A percentile compares a stretch with the other conserved stretches of the same genome.
Evolutionary conservation across 75 land plant species (phyloP).

Genomic region (Isoetes taiwanensis): DNA sequence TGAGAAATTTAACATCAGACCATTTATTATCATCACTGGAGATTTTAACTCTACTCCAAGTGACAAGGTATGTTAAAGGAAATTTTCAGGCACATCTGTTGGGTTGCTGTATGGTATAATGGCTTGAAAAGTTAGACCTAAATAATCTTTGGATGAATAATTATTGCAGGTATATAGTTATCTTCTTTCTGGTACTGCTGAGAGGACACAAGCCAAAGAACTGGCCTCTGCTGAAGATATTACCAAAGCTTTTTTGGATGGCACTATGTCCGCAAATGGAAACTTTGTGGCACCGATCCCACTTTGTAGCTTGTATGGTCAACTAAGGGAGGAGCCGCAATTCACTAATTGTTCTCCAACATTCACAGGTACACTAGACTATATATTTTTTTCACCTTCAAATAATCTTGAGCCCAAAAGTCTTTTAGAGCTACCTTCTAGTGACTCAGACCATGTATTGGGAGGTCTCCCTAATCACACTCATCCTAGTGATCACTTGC

Average conservation of each 20-base stretch:
- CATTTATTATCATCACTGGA: conserved; percentile 57
- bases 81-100: not conserved
- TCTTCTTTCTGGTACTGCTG: conserved; percentile 28
- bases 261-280: not conserved
- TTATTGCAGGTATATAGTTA: conserved; percentile 52
- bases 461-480: conserved; percentile 75
- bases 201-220: no score
- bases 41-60: conserved; percentile 93
- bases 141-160: not conserved
- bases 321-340: conserved; percentile 51
- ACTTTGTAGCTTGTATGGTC: conserved; percentile 51
- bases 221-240: not conserved
- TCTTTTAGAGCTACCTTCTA: conserved; percentile 47
- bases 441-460: conserved; percentile 39
- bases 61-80: conserved; percentile 54
- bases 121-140: not conserved
- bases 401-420: conserved; percentile 35
- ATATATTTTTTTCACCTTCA: conserved; percentile 53
- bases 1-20: conserved; percentile 25
- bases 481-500: conserved; percentile 93
- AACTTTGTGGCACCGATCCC: conserved; percentile 18
- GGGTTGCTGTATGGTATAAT: not conserved
- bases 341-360: conserved; percentile 81
- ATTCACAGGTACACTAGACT: conserved; percentile 79
- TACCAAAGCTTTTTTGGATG: not conserved